Conservation (phyloP, 768 basidiomycete genomes). For the Agaricus subrufescens region DNA sequence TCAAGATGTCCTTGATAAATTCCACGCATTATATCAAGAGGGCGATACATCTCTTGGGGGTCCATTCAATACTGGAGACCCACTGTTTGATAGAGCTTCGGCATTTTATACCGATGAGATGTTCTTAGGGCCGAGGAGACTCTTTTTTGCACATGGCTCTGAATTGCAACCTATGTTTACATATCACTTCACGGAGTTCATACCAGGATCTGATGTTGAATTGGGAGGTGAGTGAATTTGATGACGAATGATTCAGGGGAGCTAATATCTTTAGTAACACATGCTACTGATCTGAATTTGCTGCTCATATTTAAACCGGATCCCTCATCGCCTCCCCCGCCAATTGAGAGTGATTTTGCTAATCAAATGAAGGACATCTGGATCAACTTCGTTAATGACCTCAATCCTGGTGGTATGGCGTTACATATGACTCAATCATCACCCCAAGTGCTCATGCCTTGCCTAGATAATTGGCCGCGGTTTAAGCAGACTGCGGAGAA, state of each 20-base stretch:
- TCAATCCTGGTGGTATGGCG: conserved; percentile 47
- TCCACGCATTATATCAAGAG: conserved; percentile 39
- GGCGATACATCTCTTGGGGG: conserved; percentile 43
- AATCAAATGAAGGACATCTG: conserved; percentile 47
- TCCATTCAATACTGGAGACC: conserved; percentile 55
- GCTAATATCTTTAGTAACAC: conserved; percentile 31
- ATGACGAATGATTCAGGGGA: not conserved
- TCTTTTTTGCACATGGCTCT: conserved; percentile 47
- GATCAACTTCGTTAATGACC: conserved; percentile 51
- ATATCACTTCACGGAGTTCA: conserved; percentile 53
- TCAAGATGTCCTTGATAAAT: conserved; percentile 30
- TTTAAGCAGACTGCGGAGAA: no score
- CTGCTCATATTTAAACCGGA: conserved; percentile 41
- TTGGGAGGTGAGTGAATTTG: conserved; percentile 36
- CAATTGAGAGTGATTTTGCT: conserved; percentile 40
- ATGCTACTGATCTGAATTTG: conserved; percentile 39
- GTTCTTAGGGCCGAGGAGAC: conserved; percentile 46
- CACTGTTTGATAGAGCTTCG: conserved; percentile 49
- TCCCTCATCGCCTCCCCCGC: conserved; percentile 12
- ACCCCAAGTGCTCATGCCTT: no score
- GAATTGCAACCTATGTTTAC: conserved; percentile 43
- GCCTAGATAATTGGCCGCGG: no score
- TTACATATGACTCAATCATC: no score
- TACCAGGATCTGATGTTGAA: conserved; percentile 45
- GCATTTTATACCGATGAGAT: conserved; percentile 58